Percentiles rank a stretch among this genome's conserved stretches.
phyloP scores from a whole-genome alignment of 345 rosid genomes.

The Salix viminalis region DNA sequence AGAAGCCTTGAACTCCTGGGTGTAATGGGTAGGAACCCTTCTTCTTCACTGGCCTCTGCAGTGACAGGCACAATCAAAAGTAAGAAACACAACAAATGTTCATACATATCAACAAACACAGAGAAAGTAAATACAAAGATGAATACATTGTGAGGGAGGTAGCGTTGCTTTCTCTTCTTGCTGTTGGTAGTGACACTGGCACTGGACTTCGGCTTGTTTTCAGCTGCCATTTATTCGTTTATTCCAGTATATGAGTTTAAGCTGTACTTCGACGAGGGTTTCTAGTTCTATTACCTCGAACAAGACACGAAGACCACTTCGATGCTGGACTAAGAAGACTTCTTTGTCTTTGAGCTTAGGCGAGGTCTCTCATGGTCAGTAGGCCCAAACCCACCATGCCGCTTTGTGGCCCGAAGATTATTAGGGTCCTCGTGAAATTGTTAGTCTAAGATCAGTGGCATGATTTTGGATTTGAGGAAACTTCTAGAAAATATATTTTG shows the following conservation, averaged over 20 bases:
- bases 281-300: neutral
- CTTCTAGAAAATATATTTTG: too few relatives aligned
- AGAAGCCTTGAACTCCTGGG: slow-evolving; percentile 86
- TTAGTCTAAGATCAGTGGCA: neutral
- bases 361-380: neutral
- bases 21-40: slow-evolving; percentile 76
- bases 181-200: slow-evolving; percentile 16
- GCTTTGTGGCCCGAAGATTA: neutral
- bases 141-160: slow-evolving; percentile 63
- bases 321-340: neutral
- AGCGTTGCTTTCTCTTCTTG: slow-evolving; percentile 77
- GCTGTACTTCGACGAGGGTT: neutral
- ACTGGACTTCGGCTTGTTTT: slow-evolving; percentile 29
- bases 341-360: neutral
- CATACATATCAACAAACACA: neutral
- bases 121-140: neutral
- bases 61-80: neutral
- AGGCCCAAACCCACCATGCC: neutral
- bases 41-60: slow-evolving; percentile 78
- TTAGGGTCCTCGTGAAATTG: too few relatives aligned
- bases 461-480: too few relatives aligned
- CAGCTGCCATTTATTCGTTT: slow-evolving; percentile 40
- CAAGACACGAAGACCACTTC: neutral
- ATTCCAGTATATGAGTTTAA: neutral
- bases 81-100: neutral